phyloP scores from a whole-genome alignment of 106 monocot species.

The Phalaenopsis aphrodite region DNA sequence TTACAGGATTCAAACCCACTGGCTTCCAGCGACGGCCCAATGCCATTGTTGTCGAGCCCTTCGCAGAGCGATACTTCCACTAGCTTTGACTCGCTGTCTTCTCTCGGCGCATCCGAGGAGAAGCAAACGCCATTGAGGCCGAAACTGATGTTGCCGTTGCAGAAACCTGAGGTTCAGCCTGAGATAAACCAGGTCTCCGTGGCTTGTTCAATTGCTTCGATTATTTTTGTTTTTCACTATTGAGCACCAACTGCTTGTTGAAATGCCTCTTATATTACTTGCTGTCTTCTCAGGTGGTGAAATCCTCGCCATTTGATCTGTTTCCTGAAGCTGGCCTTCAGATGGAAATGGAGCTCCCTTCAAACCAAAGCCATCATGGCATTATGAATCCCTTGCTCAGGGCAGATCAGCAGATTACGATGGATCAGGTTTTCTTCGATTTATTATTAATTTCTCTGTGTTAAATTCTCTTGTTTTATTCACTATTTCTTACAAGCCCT shows the following conservation, averaged over 20 bases:
- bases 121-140: not conserved
- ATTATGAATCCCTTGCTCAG: not conserved
- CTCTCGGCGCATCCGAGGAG: not conserved
- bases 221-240: not conserved
- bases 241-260: not conserved
- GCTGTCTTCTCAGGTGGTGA: not conserved
- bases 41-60: not conserved
- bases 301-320: no score
- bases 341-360: slow-evolving; percentile 6
- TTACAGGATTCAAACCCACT: not conserved
- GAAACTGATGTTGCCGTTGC: not conserved
- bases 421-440: not conserved
- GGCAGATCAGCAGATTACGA: slow-evolving; percentile 3
- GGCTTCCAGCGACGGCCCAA: not conserved
- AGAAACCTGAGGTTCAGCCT: not conserved
- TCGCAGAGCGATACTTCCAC: not conserved
- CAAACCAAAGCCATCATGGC: not conserved
- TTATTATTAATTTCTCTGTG: not conserved
- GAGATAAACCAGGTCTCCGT: not conserved
- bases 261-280: not conserved
- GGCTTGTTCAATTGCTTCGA: not conserved
- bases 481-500: not conserved
- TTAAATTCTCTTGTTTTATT: not conserved
- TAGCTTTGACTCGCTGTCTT: not conserved
- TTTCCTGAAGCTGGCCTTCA: not conserved